These are phyloP conservation scores for Picocystis salinarum DNA, from an alignment of 139 green algal genomes.

Conservation along the genomic window DNA sequence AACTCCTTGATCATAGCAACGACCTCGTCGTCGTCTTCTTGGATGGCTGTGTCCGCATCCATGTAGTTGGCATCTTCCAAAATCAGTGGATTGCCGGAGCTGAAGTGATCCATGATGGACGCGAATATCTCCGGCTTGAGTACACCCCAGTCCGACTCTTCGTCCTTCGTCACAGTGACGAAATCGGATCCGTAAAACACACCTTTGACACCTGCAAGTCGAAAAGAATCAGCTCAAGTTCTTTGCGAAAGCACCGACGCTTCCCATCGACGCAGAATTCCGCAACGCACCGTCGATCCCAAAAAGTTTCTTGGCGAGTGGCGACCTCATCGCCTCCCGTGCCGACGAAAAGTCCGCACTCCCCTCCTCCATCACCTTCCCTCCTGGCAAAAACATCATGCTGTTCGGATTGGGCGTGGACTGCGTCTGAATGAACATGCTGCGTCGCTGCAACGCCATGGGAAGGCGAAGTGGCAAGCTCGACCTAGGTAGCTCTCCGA, in stretches of 20 bases:
- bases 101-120: slow-evolving; percentile 88
- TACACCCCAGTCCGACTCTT: slow-evolving; percentile 47
- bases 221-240: no score
- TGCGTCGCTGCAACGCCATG: no score
- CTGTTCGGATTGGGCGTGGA: slow-evolving; percentile 79
- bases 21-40: slow-evolving; percentile 56
- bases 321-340: slow-evolving; percentile 55
- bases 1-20: slow-evolving; percentile 99
- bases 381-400: slow-evolving; percentile 93
- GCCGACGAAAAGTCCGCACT: slow-evolving; percentile 11
- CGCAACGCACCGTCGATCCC: slow-evolving; percentile 70
- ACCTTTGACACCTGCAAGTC: no score
- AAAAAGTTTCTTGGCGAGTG: slow-evolving; percentile 61
- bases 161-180: slow-evolving; percentile 86
- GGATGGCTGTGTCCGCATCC: slow-evolving; percentile 31
- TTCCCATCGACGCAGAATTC: no score
- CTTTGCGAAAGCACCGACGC: no score
- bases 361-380: slow-evolving; percentile 42
- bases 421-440: slow-evolving; percentile 96
- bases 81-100: slow-evolving; percentile 49
- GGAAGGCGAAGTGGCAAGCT: no score
- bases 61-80: slow-evolving; percentile 15
- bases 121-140: slow-evolving; percentile 91
- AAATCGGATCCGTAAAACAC: slow-evolving; percentile 96
- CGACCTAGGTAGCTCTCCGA: no score